Percentiles rank a stretch among this genome's conserved stretches.
These are phyloP conservation scores for Salix caprea DNA, from an alignment of 345 rosid species.

Conservation along the genomic window DNA sequence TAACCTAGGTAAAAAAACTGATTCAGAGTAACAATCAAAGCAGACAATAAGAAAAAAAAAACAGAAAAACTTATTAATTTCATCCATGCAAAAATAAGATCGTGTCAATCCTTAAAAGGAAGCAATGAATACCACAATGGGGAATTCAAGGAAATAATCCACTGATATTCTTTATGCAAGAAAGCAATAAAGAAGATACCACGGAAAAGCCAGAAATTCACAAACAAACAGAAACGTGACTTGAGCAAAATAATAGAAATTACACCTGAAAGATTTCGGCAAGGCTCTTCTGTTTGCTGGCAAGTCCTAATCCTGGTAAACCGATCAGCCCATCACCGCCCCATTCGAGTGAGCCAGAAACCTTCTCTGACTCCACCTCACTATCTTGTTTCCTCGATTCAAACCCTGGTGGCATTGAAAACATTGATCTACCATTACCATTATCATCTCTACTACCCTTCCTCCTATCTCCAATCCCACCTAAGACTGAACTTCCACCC, in stretches of 20 bases:
- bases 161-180: neutral
- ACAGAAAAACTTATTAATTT: conserved; percentile 1
- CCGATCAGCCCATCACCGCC: conserved; percentile 77
- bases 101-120: neutral
- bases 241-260: neutral
- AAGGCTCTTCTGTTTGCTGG: conserved; percentile 69
- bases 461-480: conserved; percentile 76
- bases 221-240: neutral
- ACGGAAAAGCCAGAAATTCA: neutral
- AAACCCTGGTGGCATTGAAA: conserved; percentile 74
- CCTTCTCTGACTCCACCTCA: conserved; percentile 42
- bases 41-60: neutral
- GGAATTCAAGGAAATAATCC: conserved; percentile 3
- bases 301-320: conserved; percentile 59
- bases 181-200: neutral
- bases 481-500: conserved; percentile 48
- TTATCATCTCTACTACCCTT: conserved; percentile 45
- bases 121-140: conserved; percentile 1
- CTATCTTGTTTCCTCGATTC: conserved; percentile 53
- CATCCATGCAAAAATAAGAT: neutral
- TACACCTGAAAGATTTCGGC: conserved; percentile 82
- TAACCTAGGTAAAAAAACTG: neutral
- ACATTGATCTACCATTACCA: conserved; percentile 51
- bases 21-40: neutral
- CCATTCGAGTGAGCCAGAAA: conserved; percentile 56